Base-by-base conservation (phyloP, 176 grass and related monocot genomes). In the Bothriochloa decipiens region DNA sequence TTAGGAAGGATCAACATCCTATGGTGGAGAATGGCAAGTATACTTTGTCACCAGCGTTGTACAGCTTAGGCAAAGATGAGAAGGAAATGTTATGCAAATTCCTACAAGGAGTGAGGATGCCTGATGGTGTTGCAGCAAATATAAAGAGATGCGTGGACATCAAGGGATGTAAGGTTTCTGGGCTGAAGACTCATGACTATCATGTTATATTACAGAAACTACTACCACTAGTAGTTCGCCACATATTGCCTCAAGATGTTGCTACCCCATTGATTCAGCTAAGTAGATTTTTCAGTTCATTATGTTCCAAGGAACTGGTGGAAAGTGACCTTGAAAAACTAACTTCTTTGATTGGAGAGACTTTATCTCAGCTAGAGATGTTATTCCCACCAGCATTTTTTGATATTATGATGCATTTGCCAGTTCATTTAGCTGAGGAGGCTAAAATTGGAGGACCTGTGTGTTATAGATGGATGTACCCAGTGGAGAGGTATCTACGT, bases 131-230 rank as follows among this genome's bases (percentile, higher is more conserved):
- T 13, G 77, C 77, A 6, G 41, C 75, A 0, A 87, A 81, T 72
- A 87, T 81, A 20, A 76, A 20, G 47, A 78, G 60, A 49, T 50
- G 58, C 0, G 32, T 77, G 65, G 36, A 50, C 4, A 23, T 43
- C 7, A 11, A 40, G 14, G 14, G 42, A 12, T 47, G 26, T 10
- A 77, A 77, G 14, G 47, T 77, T 1, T 76, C 4, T 50, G n/a
- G 83, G 11, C 73, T 85, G 0, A 85, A 85, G 68, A 78, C 57
- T 55, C 61, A 85, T 61, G 70, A 85, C 22, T 83, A n/a, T 32
- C 61, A 84, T 76, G 26, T 84, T 29, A 74, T 84, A n/a, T 45
- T 84, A 0, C 17, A 85, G 29, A 63, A 80, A 72, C 28, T 74
- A 45, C 39, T 86, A 43, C 66, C 76, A 5, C 5, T 67, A 29